Evolutionary conservation across 371 early-diverging fungal species (phyloP), one percentile per base, ranked within the genome.

Genomic region (Apophysomyces sp.): DNA sequence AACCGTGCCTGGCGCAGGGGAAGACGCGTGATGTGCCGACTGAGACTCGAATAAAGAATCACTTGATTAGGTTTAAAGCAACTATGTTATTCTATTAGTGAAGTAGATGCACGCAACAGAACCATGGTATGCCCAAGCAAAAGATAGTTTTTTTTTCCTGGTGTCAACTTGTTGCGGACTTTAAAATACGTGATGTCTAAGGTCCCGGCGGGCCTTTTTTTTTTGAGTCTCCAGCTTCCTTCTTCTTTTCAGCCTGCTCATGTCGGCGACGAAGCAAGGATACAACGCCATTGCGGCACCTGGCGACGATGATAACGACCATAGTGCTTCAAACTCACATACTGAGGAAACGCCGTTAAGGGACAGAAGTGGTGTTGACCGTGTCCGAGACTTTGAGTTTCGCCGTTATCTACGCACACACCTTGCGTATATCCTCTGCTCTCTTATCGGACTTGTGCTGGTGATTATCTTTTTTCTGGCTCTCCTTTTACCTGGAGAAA

Each of bases 271-370:
- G 37, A 63, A 63, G 18, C 63, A 58, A 57, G 65, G 58, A 24
- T 66, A 66, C 40, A 57, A 57, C 9, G 66, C 66, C 55, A 66
- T 66, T 52, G 57, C 66, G 24, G 62, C 21, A n/a, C 57, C 53
- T 54, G 67, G 62, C 30, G 54, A 58, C 28, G 59, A 31, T 28
- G 36, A 55, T 32, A 49, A 59, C 37, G 44, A 41, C 7, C 55
- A 27, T 16, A 41, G 29, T 18, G 44, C 21, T 2, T 40, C 58
- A 24, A 40, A 57, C 28, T 53, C 65, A 13, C 34, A 7, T 16
- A 60, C 60, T 55, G 56, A 65, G 44, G 49, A 44, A 11, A 44
- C 49, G 11, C 49, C 49, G 49, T 21, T 44, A 9, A 44, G 8
- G 0, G 24, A 44, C 21, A 44, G 8, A 21, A 44, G 21, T 11